phyloP scores from a whole-genome alignment of 1,139 yeast species.

The Yamadazyma atmosphaerica region DNA sequence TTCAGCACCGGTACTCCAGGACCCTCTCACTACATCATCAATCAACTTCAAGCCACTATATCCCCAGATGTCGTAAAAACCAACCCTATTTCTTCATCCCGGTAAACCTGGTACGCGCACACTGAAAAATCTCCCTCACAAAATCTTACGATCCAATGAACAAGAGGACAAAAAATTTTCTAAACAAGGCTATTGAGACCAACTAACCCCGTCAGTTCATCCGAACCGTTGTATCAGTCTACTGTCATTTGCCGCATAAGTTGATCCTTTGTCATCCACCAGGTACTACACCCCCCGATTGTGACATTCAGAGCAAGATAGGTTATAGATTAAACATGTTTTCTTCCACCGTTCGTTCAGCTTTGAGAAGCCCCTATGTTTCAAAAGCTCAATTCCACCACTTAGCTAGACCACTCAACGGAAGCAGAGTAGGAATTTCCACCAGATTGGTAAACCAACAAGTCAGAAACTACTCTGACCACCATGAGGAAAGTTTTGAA shows the following conservation, averaged over 20 bases:
- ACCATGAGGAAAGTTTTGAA: slow-evolving; percentile 89
- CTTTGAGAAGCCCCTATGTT: slow-evolving; percentile 46
- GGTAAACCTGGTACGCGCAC: slow-evolving; percentile 1
- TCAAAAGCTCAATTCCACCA: slow-evolving; percentile 23
- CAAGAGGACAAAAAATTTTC: slow-evolving; percentile 18
- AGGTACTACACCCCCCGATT: not conserved
- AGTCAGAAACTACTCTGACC: slow-evolving; percentile 64
- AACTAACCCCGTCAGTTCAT: not conserved
- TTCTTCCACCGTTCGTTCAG: slow-evolving; percentile 53
- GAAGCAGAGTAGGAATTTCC: slow-evolving; percentile 9
- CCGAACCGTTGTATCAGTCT: not conserved
- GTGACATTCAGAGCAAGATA: too few species aligned
- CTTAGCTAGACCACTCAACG: slow-evolving; percentile 8
- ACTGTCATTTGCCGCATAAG: not conserved
- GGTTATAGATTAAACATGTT: slow-evolving; percentile 46
- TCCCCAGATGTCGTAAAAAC: not conserved
- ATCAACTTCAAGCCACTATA: too few species aligned
- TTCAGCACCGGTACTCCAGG: too few species aligned
- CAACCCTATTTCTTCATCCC: not conserved
- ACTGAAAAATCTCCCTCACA: slow-evolving; percentile 1
- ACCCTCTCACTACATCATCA: too few species aligned
- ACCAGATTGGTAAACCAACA: slow-evolving; percentile 5
- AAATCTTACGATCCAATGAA: slow-evolving; percentile 22
- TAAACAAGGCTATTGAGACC: slow-evolving; percentile 6
- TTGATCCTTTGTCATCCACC: not conserved